A percentile compares a stretch with the other conserved stretches of the same genome.
Conservation (phyloP, 768 basidiomycete species). For the Amyloporia xantha region DNA sequence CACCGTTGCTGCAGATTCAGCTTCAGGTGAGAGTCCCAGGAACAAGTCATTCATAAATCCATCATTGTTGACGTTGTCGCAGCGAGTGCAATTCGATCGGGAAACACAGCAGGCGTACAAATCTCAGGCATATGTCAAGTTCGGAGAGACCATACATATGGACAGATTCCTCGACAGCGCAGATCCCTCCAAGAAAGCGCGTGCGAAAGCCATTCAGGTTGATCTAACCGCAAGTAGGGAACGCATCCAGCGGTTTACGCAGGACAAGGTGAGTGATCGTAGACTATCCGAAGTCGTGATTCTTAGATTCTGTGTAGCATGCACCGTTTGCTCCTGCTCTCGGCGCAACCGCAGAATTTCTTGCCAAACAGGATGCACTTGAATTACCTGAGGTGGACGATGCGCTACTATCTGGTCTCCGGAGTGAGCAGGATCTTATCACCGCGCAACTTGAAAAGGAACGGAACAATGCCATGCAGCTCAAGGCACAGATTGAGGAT, state of each 20-base stretch:
- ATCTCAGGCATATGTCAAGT: slow-evolving; percentile 92
- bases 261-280: slow-evolving; percentile 55
- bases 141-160: slow-evolving; percentile 80
- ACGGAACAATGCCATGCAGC: slow-evolving; percentile 37
- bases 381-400: slow-evolving; percentile 50
- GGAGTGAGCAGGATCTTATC: slow-evolving; percentile 46
- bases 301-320: slow-evolving; percentile 34
- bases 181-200: slow-evolving; percentile 61
- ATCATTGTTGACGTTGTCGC: neutral
- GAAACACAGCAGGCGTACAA: slow-evolving; percentile 90
- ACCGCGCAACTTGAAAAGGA: slow-evolving; percentile 51
- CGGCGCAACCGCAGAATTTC: slow-evolving; percentile 48
- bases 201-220: slow-evolving; percentile 62
- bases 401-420: slow-evolving; percentile 46
- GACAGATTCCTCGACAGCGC: slow-evolving; percentile 86
- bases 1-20: slow-evolving; percentile 90
- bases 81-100: slow-evolving; percentile 94
- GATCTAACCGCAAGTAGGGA: slow-evolving; percentile 61
- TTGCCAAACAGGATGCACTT: slow-evolving; percentile 41
- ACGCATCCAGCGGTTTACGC: slow-evolving; percentile 58
- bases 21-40: slow-evolving; percentile 64
- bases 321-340: slow-evolving; percentile 54
- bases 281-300: neutral
- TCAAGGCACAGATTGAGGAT: slow-evolving; percentile 66
- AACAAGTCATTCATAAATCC: too few species aligned